Evolutionary conservation across 805 yeast species (phyloP), one percentile per base, ranked within the genome.

Genomic region (Candida maesae): DNA sequence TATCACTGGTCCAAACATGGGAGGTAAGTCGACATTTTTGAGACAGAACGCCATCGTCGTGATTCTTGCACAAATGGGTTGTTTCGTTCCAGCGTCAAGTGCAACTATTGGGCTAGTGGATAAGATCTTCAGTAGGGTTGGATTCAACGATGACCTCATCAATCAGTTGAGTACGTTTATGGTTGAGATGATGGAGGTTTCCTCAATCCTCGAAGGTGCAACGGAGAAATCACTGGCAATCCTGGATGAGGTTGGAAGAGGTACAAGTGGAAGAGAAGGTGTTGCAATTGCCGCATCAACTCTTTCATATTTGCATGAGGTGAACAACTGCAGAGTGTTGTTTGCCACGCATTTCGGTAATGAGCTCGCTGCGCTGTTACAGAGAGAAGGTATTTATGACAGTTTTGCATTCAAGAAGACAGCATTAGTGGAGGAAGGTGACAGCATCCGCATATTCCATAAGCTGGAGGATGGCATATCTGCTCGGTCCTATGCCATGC

Each of bases 261-360:
- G 76, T 14, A 71, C 76, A 1, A 73, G 80, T 37, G 83, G 97
- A 0, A 85, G 87, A 60, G 99, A 93, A 63, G 99, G 99, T 0
- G 89, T 91, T 64, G 98, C 98, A 0, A 73, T 93, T 27, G 99
- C 99, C 0, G 91, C 95, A 89, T 84, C 97, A 0, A 91, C 93
- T 34, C 80, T 91, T 46, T 91, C 86, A 55, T 81, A 85, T 63
- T 75, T 93, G 45, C 78, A 89, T 8, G 70, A 69, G n/a, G 68
- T 79, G 29, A 78, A 85, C 39, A 70, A 73, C 32, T 80, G 95
- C 46, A 84, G 90, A 61, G 80, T 93, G 0, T 61, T 93, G 41
- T 93, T 93, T 69, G 97, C 99, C 0, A 93, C 99, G 0, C 99
- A 93, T 68, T 93, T 91, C 70, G 98, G 60, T 2, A 39, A 90